phyloP scores from a whole-genome alignment of 2,329 filamentous ascomycete genomes.

The Apiospora sp. region DNA sequence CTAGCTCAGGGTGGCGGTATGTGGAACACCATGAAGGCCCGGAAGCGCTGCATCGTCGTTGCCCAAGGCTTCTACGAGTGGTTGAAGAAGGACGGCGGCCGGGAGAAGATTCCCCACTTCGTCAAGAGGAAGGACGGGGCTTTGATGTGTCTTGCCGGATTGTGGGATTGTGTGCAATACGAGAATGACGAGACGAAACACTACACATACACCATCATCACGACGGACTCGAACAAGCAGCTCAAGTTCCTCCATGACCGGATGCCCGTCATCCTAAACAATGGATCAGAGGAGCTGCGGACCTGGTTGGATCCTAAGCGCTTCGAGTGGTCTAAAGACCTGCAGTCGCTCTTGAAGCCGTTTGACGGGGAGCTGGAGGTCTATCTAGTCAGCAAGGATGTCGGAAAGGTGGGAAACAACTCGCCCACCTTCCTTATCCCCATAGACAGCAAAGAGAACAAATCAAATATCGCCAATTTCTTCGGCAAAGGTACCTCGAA shows the following conservation, averaged over 20 bases:
- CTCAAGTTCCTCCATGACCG: constrained; percentile 89
- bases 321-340: constrained; percentile 76
- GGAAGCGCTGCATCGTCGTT: constrained; percentile 86
- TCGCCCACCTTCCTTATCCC: constrained; percentile 85
- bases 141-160: constrained; percentile 86
- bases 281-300: constrained; percentile 72
- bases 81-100: constrained; percentile 76
- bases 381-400: constrained; percentile 86
- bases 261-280: constrained; percentile 93
- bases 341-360: constrained; percentile 82
- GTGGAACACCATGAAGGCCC: constrained; percentile 91
- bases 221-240: constrained; percentile 84
- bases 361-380: constrained; percentile 81
- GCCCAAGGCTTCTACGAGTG: constrained; percentile 97
- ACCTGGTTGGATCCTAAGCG: constrained; percentile 81
- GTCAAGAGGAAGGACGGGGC: constrained; percentile 82
- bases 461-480: constrained; percentile 93
- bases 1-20: constrained; percentile 78
- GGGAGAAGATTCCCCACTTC: constrained; percentile 86
- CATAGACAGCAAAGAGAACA: constrained; percentile 85
- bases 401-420: constrained; percentile 94
- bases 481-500: constrained; percentile 69
- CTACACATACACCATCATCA: constrained; percentile 95
- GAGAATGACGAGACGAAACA: constrained; percentile 74
- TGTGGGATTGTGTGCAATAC: constrained; percentile 90